Evolutionary conservation across 164 flowering plant genomes (phyloP).

Genomic region (Santalum album): DNA sequence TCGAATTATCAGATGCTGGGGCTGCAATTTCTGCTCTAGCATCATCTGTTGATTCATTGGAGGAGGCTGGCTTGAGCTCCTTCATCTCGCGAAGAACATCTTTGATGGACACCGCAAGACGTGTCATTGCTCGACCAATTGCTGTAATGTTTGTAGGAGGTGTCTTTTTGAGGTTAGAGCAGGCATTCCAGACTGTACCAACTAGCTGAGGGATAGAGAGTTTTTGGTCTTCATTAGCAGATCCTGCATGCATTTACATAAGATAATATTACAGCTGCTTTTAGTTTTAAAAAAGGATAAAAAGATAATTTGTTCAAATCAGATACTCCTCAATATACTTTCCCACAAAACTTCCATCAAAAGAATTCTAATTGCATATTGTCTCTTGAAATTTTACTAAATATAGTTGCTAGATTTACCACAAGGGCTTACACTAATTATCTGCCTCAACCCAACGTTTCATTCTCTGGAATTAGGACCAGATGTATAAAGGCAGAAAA

Average conservation of each 20-base stretch:
- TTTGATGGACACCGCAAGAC: conserved; percentile 73
- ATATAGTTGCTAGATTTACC: too few relatives aligned
- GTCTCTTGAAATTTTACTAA: too few relatives aligned
- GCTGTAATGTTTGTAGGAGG: conserved; percentile 70
- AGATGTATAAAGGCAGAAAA: too few relatives aligned
- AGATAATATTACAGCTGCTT: too few relatives aligned
- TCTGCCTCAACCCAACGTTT: too few relatives aligned
- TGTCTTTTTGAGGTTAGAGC: conserved; percentile 66
- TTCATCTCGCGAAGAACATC: conserved; percentile 93
- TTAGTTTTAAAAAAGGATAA: too few relatives aligned
- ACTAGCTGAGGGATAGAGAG: conserved; percentile 48
- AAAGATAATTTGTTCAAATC: too few relatives aligned
- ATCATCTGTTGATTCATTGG: conserved; percentile 17
- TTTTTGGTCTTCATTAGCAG: conserved; percentile 23
- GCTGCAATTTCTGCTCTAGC: conserved; percentile 15
- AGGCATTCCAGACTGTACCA: conserved; percentile 82
- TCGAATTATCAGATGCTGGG: conserved; percentile 24
- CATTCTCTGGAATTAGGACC: too few relatives aligned
- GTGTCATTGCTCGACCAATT: conserved; percentile 76
- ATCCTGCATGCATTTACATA: conserved; percentile 28
- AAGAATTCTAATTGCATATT: too few relatives aligned
- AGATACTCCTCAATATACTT: too few relatives aligned
- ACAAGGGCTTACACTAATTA: too few relatives aligned
- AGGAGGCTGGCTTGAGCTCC: conserved; percentile 59
- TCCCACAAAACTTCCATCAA: too few relatives aligned